phyloP scores from a whole-genome alignment of 2,329 filamentous ascomycete genomes.

The Dendrostoma leiphaemia region DNA sequence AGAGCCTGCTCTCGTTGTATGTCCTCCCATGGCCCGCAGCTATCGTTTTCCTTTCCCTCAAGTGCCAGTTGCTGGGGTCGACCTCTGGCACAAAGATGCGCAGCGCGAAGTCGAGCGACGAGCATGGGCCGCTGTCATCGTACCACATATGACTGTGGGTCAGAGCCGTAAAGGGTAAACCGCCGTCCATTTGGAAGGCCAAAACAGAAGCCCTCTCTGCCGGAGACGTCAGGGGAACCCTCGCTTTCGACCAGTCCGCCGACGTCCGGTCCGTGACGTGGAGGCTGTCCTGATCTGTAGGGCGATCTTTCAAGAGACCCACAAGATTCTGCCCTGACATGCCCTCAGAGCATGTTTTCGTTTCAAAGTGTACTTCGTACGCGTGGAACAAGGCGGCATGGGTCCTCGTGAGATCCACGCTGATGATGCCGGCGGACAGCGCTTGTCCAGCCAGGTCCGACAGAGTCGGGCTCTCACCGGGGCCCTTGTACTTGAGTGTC shows the following conservation, averaged over 20 bases:
- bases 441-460: constrained; percentile 20
- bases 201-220: constrained; percentile 36
- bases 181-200: constrained; percentile 44
- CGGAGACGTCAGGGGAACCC: constrained; percentile 19
- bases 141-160: constrained; percentile 40
- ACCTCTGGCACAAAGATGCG: constrained; percentile 38
- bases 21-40: constrained; percentile 39
- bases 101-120: constrained; percentile 49
- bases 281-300: constrained; percentile 35
- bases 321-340: constrained; percentile 41
- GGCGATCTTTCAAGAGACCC: constrained; percentile 34
- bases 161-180: constrained; percentile 41
- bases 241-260: constrained; percentile 40
- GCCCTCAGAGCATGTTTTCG: constrained; percentile 35
- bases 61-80: constrained; percentile 39
- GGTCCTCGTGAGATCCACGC: constrained; percentile 21
- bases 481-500: constrained; percentile 26
- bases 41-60: constrained; percentile 39
- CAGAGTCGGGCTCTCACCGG: constrained; percentile 25
- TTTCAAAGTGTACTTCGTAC: constrained; percentile 31
- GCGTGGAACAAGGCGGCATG: constrained; percentile 30
- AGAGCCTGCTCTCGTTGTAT: constrained; percentile 43
- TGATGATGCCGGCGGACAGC: constrained; percentile 25
- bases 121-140: constrained; percentile 41
- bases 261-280: constrained; percentile 34